These are phyloP conservation scores for Setaria viridis DNA, from an alignment of 202 grass and related monocot genomes.

Conservation along the genomic window DNA sequence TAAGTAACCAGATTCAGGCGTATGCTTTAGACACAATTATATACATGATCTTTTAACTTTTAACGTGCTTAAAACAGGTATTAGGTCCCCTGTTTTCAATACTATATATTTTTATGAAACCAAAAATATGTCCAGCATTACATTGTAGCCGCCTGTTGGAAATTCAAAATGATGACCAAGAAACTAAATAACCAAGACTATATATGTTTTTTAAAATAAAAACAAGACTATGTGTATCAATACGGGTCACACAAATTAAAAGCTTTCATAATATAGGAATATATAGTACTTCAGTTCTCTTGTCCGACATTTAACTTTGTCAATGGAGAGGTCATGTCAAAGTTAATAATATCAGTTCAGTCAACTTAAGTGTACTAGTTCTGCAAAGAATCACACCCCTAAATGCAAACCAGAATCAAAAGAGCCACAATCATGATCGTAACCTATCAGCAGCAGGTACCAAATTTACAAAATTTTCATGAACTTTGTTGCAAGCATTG, in stretches of 20 bases:
- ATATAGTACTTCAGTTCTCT: background rate
- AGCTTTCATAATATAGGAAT: background rate
- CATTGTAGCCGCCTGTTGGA: background rate
- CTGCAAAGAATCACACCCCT: background rate
- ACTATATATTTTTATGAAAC: background rate
- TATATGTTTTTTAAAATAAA: background rate
- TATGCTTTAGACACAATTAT: background rate
- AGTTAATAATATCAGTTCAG: slow-evolving; percentile 2
- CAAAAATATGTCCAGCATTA: background rate
- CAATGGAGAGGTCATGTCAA: slow-evolving; percentile 35
- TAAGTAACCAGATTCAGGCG: background rate
- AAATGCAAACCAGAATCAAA: background rate
- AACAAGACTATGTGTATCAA: background rate
- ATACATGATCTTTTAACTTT: no score
- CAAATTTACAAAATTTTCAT: no score
- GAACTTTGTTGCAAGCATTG: background rate
- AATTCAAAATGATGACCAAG: background rate
- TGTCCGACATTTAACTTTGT: background rate
- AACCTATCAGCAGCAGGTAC: no score
- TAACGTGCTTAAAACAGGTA: background rate
- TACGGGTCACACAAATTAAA: background rate
- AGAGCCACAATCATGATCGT: no score
- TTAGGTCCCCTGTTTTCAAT: background rate
- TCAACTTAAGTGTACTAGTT: slow-evolving; percentile 39
- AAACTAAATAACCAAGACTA: background rate